Conservation (phyloP, 2,329 filamentous ascomycete species). For the Diaporthe sp. region DNA sequence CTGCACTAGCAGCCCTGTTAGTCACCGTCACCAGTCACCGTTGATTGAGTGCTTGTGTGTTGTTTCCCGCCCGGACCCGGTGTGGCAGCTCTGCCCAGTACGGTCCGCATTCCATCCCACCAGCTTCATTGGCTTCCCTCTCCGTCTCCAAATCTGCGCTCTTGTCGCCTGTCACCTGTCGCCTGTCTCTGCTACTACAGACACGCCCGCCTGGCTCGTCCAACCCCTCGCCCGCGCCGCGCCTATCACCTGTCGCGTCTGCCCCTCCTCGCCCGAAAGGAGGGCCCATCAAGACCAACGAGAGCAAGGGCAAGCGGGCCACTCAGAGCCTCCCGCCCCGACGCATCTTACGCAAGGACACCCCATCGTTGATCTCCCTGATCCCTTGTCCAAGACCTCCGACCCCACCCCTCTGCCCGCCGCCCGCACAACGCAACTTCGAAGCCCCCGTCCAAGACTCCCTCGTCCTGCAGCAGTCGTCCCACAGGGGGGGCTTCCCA, state of each 20-base stretch:
- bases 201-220: not conserved
- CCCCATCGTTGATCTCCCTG: slow-evolving; percentile 23
- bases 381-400: slow-evolving; percentile 21
- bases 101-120: slow-evolving; percentile 20
- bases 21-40: not conserved
- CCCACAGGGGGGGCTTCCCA: not conserved
- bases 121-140: slow-evolving; percentile 14
- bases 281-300: slow-evolving; percentile 12
- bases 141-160: slow-evolving; percentile 1
- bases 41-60: not conserved
- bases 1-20: slow-evolving; percentile 11
- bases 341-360: slow-evolving; percentile 12
- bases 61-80: not conserved
- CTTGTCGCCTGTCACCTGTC: not conserved
- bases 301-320: slow-evolving; percentile 20
- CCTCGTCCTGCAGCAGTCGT: not conserved
- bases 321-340: slow-evolving; percentile 10
- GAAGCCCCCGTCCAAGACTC: not conserved
- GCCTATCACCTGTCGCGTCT: slow-evolving; percentile 20
- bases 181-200: not conserved
- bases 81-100: not conserved
- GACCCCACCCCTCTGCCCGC: slow-evolving; percentile 12
- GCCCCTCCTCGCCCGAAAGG: slow-evolving; percentile 4
- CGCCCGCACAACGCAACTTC: slow-evolving; percentile 6
- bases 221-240: not conserved